Evolutionary conservation across 164 flowering plant genomes (phyloP).

Genomic region (Magnolia kwangsiensis): DNA sequence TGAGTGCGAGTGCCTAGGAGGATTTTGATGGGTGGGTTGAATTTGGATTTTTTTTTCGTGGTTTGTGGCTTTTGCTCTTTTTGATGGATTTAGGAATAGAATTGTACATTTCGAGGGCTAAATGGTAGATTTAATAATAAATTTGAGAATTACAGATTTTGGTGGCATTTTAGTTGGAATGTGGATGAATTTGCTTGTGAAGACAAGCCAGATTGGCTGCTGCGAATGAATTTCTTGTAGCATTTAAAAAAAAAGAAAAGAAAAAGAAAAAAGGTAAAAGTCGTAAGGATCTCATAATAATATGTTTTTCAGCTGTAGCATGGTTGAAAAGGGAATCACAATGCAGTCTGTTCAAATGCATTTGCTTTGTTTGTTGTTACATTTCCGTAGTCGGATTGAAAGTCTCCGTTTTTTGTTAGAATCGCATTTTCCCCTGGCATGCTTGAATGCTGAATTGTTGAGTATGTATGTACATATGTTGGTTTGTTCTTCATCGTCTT

Average conservation of each 20-base stretch:
- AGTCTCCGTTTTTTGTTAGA: neutral
- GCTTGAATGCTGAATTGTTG: neutral
- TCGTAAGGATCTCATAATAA: neutral
- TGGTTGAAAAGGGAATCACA: neutral
- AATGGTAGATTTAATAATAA: no score
- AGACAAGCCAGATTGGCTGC: neutral
- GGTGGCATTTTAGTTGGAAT: neutral
- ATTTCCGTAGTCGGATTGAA: neutral
- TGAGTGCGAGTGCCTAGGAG: neutral
- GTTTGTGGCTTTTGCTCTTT: neutral
- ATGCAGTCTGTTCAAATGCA: neutral
- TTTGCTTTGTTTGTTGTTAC: neutral
- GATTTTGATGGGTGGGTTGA: neutral
- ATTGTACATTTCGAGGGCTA: neutral
- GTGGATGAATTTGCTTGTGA: neutral
- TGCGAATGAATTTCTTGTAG: neutral
- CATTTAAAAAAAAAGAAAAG: no score
- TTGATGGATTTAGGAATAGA: neutral
- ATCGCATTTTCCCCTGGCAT: neutral
- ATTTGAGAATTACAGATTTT: neutral
- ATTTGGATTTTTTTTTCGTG: no score
- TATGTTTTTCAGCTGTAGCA: neutral
- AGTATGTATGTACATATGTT: no score
- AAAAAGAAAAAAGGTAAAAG: neutral
- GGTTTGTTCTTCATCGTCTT: no score